These are phyloP conservation scores for Staphylotrichum longicolle DNA, from an alignment of 495 filamentous ascomycete genomes.

Conservation along the genomic window DNA sequence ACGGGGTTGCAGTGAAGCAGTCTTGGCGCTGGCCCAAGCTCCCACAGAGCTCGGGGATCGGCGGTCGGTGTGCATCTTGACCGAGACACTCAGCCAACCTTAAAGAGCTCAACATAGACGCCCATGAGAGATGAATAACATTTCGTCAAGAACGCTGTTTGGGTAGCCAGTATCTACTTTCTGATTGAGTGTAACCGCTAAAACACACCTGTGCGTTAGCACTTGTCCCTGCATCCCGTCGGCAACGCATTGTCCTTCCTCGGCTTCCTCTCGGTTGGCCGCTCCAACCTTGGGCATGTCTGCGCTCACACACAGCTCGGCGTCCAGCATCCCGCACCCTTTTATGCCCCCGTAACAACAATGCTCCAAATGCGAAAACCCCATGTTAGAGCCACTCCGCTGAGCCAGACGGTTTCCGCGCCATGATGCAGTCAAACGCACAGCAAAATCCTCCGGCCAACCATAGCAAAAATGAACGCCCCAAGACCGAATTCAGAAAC, in stretches of 20 bases:
- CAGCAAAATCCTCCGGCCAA: neutral
- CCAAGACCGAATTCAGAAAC: slow-evolving; percentile 12
- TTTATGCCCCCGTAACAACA: neutral
- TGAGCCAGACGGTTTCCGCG: slow-evolving; percentile 1
- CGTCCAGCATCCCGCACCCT: no score
- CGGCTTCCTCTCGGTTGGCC: no score
- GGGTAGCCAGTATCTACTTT: no score
- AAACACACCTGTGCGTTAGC: no score
- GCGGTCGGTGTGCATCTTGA: neutral
- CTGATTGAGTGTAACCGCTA: no score
- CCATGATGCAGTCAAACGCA: slow-evolving; percentile 11
- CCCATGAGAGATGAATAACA: neutral
- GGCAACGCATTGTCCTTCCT: no score
- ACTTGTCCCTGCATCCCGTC: no score
- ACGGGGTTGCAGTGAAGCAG: neutral
- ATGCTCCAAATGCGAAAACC: slow-evolving; percentile 5
- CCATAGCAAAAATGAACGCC: slow-evolving; percentile 1
- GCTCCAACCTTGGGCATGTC: no score
- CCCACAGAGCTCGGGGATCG: neutral
- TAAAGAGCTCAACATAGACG: neutral
- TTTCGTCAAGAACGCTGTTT: neutral
- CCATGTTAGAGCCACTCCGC: neutral
- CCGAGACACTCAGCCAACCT: neutral
- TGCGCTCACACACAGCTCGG: no score
- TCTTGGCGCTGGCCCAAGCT: slow-evolving; percentile 23